phyloP scores from a whole-genome alignment of 2,329 filamentous ascomycete genomes.

The Paraphaeosphaeria minitans region DNA sequence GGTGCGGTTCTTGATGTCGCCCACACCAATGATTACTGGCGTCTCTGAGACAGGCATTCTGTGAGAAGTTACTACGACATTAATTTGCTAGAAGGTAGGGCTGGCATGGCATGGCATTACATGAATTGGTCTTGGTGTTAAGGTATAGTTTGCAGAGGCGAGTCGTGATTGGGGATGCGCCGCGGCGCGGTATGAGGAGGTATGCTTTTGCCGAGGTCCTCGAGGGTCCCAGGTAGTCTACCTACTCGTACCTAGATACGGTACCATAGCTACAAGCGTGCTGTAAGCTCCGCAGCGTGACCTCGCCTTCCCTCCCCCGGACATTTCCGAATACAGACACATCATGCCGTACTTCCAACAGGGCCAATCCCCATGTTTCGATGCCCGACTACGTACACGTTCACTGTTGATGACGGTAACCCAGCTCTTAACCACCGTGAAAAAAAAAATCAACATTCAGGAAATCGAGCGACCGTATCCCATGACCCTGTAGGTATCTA shows the following conservation, averaged over 20 bases:
- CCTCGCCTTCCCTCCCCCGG: neutral
- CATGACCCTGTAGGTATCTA: no score
- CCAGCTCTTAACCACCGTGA: no score
- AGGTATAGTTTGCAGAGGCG: neutral
- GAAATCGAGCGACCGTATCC: no score
- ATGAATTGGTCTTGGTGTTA: neutral
- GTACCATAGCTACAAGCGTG: neutral
- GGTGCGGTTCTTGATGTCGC: conserved; percentile 65
- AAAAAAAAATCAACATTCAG: no score
- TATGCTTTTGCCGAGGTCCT: no score
- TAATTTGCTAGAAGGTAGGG: neutral
- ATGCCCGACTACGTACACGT: neutral
- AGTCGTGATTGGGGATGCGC: conserved; percentile 10
- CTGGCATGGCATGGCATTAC: neutral
- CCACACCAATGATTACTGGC: conserved; percentile 67
- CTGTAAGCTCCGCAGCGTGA: neutral
- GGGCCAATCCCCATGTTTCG: neutral
- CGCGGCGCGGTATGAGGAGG: neutral
- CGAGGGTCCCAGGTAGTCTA: no score
- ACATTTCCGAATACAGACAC: neutral
- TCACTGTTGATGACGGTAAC: no score
- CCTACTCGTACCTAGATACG: no score
- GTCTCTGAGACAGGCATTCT: conserved; percentile 11
- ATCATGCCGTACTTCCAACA: neutral
- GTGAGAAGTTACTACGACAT: neutral